phyloP scores from a whole-genome alignment of 2,329 filamentous ascomycete genomes.

The Aphanocladium album region DNA sequence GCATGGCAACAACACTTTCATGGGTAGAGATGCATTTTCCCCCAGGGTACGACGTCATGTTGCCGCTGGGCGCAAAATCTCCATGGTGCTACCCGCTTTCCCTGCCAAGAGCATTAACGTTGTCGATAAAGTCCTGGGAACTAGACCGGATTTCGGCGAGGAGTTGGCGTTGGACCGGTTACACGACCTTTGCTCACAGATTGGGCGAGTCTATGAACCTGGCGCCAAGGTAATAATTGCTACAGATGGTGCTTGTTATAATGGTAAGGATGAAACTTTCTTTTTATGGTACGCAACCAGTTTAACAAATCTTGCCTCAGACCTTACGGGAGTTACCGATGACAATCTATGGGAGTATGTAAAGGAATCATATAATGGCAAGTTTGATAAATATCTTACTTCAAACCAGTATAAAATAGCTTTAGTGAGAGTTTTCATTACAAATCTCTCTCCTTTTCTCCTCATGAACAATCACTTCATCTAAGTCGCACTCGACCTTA shows the following conservation, averaged over 20 bases:
- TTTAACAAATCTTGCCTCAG: neutral
- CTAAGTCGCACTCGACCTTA: constrained; percentile 7
- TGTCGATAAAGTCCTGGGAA: constrained; percentile 13
- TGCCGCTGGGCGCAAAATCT: constrained; percentile 7
- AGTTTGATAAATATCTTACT: no score
- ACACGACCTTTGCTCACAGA: constrained; percentile 7
- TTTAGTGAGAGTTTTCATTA: neutral
- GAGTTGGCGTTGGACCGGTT: constrained; percentile 13
- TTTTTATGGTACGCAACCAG: neutral
- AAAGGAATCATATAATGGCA: no score
- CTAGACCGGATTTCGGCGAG: constrained; percentile 11
- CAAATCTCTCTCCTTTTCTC: neutral
- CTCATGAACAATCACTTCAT: constrained; percentile 7
- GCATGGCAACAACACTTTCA: constrained; percentile 5
- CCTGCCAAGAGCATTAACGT: constrained; percentile 13
- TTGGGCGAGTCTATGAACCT: constrained; percentile 10
- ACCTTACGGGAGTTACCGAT: constrained; percentile 13
- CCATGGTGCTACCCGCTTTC: constrained; percentile 14
- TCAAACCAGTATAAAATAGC: neutral
- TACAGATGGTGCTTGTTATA: constrained; percentile 13
- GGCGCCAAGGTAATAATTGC: constrained; percentile 12
- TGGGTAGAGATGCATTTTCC: constrained; percentile 3
- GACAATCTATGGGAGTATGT: constrained; percentile 3
- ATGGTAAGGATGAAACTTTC: constrained; percentile 4
- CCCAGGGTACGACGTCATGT: constrained; percentile 7